Conservation (phyloP, 2,329 filamentous ascomycete genomes). For the Ceratocystiopsis sp. region DNA sequence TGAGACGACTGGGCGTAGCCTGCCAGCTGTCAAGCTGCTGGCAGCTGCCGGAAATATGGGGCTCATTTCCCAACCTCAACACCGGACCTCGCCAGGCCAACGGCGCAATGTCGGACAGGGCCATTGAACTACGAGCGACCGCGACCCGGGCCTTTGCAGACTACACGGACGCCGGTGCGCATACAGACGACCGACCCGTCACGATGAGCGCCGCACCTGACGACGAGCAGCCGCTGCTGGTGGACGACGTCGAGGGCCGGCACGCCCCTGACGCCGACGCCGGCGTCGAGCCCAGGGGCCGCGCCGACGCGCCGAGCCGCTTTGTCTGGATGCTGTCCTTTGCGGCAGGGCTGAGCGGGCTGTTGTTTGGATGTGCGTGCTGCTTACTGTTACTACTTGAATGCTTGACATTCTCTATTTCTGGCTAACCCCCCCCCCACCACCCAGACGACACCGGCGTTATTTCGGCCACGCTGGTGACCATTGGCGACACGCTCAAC, state of each 20-base stretch:
- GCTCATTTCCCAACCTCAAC: no score
- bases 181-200: background rate
- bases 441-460: conserved; percentile 46
- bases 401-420: background rate
- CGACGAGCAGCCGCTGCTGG: conserved; percentile 8
- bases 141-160: no score
- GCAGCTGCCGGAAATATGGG: no score
- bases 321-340: conserved; percentile 47
- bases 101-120: no score
- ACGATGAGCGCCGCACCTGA: background rate
- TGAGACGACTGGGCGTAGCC: no score
- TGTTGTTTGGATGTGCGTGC: conserved; percentile 48
- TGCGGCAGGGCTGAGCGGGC: conserved; percentile 48
- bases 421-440: conserved; percentile 12
- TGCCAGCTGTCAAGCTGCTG: no score
- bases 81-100: no score
- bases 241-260: background rate
- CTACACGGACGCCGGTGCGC: no score
- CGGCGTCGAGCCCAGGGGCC: conserved; percentile 1
- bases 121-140: no score
- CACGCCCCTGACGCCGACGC: background rate
- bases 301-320: conserved; percentile 19
- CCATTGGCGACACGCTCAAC: conserved; percentile 42
- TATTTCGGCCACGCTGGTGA: conserved; percentile 51
- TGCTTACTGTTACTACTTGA: background rate